Evolutionary conservation across 164 flowering plant species (phyloP).

Genomic region (Liquidambar formosana): DNA sequence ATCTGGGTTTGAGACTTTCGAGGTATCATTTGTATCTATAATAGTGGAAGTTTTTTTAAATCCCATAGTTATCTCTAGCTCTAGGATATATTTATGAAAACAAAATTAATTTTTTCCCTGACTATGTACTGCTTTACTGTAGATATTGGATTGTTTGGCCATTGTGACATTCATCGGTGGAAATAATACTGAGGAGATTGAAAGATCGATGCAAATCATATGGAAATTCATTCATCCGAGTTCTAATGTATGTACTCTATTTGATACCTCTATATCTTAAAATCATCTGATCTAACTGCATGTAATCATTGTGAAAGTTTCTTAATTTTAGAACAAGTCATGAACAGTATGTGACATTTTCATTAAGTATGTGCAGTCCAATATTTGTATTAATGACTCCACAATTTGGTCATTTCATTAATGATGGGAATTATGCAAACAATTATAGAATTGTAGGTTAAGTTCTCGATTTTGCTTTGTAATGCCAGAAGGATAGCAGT

Average conservation of each 20-base stretch:
- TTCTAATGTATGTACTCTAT: constrained; percentile 5
- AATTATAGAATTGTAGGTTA: background rate
- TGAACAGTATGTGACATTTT: too few relatives aligned
- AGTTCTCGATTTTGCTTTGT: background rate
- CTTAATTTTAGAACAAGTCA: too few relatives aligned
- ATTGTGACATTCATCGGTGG: constrained; percentile 19
- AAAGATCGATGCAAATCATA: constrained; percentile 18
- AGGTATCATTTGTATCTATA: constrained; percentile 14
- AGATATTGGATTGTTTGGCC: constrained; percentile 18
- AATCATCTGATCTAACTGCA: too few relatives aligned
- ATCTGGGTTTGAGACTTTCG: background rate
- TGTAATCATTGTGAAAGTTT: background rate
- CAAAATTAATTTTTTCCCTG: background rate
- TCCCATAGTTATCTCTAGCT: background rate
- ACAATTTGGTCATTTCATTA: background rate
- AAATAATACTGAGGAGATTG: constrained; percentile 9
- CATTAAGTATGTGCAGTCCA: background rate
- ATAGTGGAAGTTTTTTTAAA: background rate
- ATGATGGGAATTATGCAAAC: background rate
- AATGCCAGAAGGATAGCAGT: background rate
- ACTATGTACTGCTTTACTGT: background rate
- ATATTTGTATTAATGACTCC: background rate
- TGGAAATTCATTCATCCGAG: constrained; percentile 12
- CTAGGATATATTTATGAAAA: background rate
- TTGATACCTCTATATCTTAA: background rate